Conservation (phyloP, 768 basidiomycete species). For the Boletus coccyginus region DNA sequence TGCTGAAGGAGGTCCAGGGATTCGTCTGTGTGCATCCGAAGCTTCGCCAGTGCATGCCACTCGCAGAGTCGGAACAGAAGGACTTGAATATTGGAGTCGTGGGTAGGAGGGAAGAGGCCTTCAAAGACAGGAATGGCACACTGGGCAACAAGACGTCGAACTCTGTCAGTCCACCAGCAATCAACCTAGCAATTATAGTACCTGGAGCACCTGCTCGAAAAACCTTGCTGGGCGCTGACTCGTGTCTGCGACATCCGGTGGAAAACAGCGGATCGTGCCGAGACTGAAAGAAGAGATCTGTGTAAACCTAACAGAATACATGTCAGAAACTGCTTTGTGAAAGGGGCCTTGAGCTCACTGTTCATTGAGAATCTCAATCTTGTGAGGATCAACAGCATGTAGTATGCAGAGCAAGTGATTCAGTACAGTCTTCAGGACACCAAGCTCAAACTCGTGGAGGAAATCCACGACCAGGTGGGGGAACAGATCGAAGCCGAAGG, state of each 20-base stretch:
- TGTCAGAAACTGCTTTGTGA: neutral
- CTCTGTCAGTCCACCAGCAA: too few species aligned
- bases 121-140: neutral
- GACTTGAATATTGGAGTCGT: neutral
- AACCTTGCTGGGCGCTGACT: too few species aligned
- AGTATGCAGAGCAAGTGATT: neutral
- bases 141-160: too few species aligned
- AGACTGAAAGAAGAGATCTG: neutral
- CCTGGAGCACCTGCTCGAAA: too few species aligned
- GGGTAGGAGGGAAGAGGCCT: neutral
- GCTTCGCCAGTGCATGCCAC: neutral
- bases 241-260: too few species aligned
- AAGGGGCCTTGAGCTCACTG: neutral
- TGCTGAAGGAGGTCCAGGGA: too few species aligned
- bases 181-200: too few species aligned
- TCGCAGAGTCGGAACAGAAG: neutral
- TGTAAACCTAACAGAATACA: neutral
- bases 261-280: too few species aligned
- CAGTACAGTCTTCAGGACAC: neutral
- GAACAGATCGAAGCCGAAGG: neutral
- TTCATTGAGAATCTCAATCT: neutral
- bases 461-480: neutral
- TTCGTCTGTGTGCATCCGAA: too few species aligned
- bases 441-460: neutral
- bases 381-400: neutral